Evolutionary conservation across 768 basidiomycete species (phyloP).

Genomic region (Gloeostereum incarnatum): DNA sequence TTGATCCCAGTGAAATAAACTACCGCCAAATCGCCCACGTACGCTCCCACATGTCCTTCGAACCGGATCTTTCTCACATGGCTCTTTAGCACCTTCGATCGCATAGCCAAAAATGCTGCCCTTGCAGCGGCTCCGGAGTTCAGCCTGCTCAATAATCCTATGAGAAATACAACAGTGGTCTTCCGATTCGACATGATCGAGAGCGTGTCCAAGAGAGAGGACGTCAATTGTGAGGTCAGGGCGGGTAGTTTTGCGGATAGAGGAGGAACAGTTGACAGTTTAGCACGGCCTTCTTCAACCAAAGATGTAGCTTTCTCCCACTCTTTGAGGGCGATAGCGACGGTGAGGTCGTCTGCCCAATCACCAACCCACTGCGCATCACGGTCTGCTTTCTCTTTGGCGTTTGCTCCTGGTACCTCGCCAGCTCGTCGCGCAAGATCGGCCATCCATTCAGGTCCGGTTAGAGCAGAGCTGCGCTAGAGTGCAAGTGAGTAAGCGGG

Average conservation of each 20-base stretch:
- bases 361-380: slow-evolving; percentile 86
- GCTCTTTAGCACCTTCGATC: slow-evolving; percentile 62
- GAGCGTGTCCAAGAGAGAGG: slow-evolving; percentile 66
- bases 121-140: slow-evolving; percentile 73
- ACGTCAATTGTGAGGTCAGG: slow-evolving; percentile 58
- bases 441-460: slow-evolving; percentile 63
- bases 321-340: slow-evolving; percentile 80
- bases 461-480: not conserved
- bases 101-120: slow-evolving; percentile 72
- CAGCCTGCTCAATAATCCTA: slow-evolving; percentile 65
- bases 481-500: not conserved
- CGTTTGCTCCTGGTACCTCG: slow-evolving; percentile 31
- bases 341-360: slow-evolving; percentile 85
- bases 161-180: slow-evolving; percentile 58
- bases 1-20: slow-evolving; percentile 93
- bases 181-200: slow-evolving; percentile 72
- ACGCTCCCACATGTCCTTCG: slow-evolving; percentile 80
- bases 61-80: slow-evolving; percentile 84
- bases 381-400: slow-evolving; percentile 69
- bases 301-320: slow-evolving; percentile 84
- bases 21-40: slow-evolving; percentile 79
- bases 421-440: slow-evolving; percentile 55
- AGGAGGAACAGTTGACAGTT: slow-evolving; percentile 42
- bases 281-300: slow-evolving; percentile 75
- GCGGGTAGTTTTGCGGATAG: slow-evolving; percentile 52